phyloP scores from a whole-genome alignment of 1,284 basidiomycete species.

The Cryptococcus hybrid region DNA sequence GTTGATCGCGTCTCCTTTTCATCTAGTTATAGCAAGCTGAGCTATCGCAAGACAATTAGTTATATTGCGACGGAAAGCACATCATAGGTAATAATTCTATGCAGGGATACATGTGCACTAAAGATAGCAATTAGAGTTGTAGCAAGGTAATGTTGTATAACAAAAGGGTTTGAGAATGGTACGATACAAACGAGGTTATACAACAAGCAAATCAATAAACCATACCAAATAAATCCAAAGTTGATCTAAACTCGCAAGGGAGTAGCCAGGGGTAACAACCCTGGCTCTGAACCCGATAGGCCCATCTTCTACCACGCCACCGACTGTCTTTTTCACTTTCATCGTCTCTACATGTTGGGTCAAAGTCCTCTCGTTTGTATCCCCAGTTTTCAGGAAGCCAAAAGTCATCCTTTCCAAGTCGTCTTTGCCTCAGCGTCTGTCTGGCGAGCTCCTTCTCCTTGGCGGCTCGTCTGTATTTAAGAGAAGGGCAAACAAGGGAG shows the following conservation, averaged over 20 bases:
- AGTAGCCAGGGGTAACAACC: not conserved
- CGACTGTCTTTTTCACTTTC: slow-evolving; percentile 6
- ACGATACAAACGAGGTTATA: too few species aligned
- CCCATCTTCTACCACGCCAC: slow-evolving; percentile 26
- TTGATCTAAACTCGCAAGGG: slow-evolving; percentile 4
- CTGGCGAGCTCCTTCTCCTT: slow-evolving; percentile 31
- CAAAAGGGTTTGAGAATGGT: too few species aligned
- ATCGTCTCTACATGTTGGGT: slow-evolving; percentile 18
- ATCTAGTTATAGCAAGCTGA: too few species aligned
- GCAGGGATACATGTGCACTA: too few species aligned
- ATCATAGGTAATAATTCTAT: too few species aligned
- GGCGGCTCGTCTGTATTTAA: slow-evolving; percentile 23
- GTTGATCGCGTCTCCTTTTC: too few species aligned
- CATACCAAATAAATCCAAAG: slow-evolving; percentile 1
- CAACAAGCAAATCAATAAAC: too few species aligned
- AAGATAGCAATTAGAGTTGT: too few species aligned
- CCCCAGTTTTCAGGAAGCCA: slow-evolving; percentile 26
- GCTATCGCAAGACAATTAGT: too few species aligned
- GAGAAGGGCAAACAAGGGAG: slow-evolving; percentile 34
- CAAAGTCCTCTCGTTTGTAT: slow-evolving; percentile 25
- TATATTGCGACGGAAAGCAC: too few species aligned
- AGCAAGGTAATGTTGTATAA: too few species aligned
- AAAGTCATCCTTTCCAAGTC: slow-evolving; percentile 16
- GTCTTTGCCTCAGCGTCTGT: slow-evolving; percentile 25
- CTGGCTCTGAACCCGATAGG: slow-evolving; percentile 22